These are phyloP conservation scores for Aspergillus felis DNA, from an alignment of 2,329 filamentous ascomycete genomes.

Conservation along the genomic window DNA sequence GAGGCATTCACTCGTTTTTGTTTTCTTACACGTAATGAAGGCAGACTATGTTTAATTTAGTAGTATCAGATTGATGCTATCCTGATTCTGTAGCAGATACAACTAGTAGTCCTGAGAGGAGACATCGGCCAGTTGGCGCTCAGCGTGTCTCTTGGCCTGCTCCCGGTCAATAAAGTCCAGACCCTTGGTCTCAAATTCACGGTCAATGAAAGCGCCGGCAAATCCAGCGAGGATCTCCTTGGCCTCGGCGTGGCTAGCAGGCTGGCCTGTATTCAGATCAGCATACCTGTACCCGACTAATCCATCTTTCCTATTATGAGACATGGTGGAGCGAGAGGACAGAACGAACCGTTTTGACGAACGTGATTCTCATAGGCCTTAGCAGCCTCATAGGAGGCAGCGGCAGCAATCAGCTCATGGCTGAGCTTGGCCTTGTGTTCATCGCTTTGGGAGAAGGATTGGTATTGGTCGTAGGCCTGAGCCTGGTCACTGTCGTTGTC, in stretches of 20 bases:
- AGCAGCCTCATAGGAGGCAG: conserved; percentile 73
- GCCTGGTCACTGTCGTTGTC: conserved; percentile 5
- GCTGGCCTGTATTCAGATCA: conserved; percentile 51
- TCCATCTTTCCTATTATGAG: too few species aligned
- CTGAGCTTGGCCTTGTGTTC: conserved; percentile 60
- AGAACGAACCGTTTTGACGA: conserved; percentile 57
- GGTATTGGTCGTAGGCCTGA: conserved; percentile 6
- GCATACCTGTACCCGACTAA: not conserved
- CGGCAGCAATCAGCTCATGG: conserved; percentile 73
- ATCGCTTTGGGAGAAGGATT: conserved; percentile 22
- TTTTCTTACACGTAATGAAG: not conserved
- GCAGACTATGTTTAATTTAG: not conserved
- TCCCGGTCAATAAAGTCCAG: conserved; percentile 57
- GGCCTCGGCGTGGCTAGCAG: conserved; percentile 66
- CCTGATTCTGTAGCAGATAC: not conserved
- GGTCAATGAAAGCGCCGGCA: conserved; percentile 74
- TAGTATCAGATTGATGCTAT: not conserved
- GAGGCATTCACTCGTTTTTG: not conserved
- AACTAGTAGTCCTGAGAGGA: conserved; percentile 8
- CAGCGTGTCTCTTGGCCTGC: conserved; percentile 57
- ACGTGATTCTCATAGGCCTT: conserved; percentile 74
- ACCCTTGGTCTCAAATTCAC: conserved; percentile 65
- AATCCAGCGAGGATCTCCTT: conserved; percentile 73
- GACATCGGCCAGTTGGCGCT: conserved; percentile 47
- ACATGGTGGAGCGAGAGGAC: not conserved